Percentiles rank a stretch among this genome's conserved stretches.
Evolutionary conservation across 140 eudicot genomes (phyloP).

Genomic region (Erigeron philadelphicus): DNA sequence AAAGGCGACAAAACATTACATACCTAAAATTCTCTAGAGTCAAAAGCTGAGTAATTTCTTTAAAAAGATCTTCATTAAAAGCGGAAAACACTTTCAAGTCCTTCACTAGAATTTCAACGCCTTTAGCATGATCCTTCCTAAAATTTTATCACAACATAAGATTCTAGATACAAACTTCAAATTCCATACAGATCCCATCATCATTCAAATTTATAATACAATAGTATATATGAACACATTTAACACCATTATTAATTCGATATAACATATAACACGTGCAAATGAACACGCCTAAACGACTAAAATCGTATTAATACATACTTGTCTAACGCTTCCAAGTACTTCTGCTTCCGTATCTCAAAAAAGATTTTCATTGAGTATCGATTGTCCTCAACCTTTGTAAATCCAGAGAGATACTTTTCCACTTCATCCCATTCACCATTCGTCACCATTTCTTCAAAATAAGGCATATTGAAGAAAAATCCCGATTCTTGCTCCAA

Average conservation of each 20-base stretch:
- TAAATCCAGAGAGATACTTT: slow-evolving; percentile 49
- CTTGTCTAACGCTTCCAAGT: slow-evolving; percentile 60
- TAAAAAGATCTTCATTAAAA: slow-evolving; percentile 64
- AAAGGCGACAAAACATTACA: neutral
- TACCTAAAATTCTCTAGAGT: slow-evolving; percentile 76
- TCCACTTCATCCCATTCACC: slow-evolving; percentile 71
- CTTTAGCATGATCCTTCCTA: slow-evolving; percentile 71
- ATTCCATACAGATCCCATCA: neutral
- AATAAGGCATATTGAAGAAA: slow-evolving; percentile 56
- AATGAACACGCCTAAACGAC: neutral
- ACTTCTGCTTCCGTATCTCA: slow-evolving; percentile 66
- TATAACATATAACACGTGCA: neutral
- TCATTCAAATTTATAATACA: neutral
- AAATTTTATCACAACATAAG: slow-evolving; percentile 20
- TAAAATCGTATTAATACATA: slow-evolving; percentile 17
- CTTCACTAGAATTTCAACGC: slow-evolving; percentile 64
- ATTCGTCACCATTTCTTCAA: slow-evolving; percentile 55
- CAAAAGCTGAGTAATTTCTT: slow-evolving; percentile 66
- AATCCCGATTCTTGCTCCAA: slow-evolving; percentile 66
- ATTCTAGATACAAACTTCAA: slow-evolving; percentile 7
- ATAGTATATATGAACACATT: neutral
- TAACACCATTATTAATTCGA: neutral
- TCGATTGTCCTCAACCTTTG: slow-evolving; percentile 59
- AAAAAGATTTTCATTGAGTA: slow-evolving; percentile 60
- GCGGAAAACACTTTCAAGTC: slow-evolving; percentile 76